Percentiles rank a stretch among this genome's conserved stretches.
phyloP scores from a whole-genome alignment of 345 rosid genomes.

The Rubroshorea leprosula region DNA sequence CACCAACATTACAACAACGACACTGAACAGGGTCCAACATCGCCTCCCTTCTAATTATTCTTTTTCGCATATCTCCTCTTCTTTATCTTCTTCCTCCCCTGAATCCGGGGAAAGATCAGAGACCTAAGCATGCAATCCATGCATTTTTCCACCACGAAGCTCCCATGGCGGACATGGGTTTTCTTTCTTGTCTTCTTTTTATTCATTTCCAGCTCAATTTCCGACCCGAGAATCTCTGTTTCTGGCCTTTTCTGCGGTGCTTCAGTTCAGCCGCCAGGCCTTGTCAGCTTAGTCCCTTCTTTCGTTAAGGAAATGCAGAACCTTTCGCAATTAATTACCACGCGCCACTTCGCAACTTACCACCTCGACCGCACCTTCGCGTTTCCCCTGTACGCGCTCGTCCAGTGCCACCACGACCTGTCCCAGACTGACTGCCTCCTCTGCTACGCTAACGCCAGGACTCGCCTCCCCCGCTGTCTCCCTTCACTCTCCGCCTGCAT shows the following conservation, averaged over 20 bases:
- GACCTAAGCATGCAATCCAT: background rate
- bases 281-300: constrained; percentile 25
- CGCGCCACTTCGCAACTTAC: constrained; percentile 31
- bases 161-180: constrained; percentile 4
- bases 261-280: background rate
- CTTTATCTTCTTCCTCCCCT: background rate
- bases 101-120: background rate
- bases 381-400: constrained; percentile 30
- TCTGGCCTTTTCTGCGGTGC: constrained; percentile 39
- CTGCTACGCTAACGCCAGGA: constrained; percentile 49
- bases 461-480: constrained; percentile 53
- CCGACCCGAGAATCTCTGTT: constrained; percentile 38
- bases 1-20: background rate
- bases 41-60: background rate
- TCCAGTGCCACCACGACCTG: constrained; percentile 60
- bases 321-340: constrained; percentile 24
- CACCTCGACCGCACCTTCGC: constrained; percentile 5
- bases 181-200: constrained; percentile 13
- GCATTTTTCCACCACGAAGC: constrained; percentile 2
- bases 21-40: background rate
- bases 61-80: background rate
- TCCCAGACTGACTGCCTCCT: constrained; percentile 57
- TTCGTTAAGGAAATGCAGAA: constrained; percentile 43
- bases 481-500: constrained; percentile 40
- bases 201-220: constrained; percentile 4